These are phyloP conservation scores for Earliella scabrosa DNA, from an alignment of 1,284 basidiomycete genomes.

Conservation along the genomic window DNA sequence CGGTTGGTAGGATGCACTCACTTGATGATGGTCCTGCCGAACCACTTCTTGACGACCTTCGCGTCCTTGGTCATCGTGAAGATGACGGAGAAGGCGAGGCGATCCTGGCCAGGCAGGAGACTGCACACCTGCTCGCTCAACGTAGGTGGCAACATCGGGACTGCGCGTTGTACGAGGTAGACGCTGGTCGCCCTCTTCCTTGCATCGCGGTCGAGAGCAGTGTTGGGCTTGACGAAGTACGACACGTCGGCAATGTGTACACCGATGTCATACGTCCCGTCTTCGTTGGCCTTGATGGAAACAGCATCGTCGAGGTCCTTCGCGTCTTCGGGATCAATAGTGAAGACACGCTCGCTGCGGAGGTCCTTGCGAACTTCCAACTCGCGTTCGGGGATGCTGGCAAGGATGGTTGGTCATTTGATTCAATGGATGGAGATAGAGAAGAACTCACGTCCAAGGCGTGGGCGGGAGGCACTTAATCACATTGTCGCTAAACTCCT, in stretches of 20 bases:
- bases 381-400: constrained; percentile 90
- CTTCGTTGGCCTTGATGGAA: constrained; percentile 86
- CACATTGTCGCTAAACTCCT: constrained; percentile 93
- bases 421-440: background rate
- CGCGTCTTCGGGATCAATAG: constrained; percentile 89
- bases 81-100: constrained; percentile 87
- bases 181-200: constrained; percentile 97
- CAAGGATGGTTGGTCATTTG: constrained; percentile 12
- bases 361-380: constrained; percentile 87
- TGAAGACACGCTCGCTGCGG: constrained; percentile 86
- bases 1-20: constrained; percentile 39
- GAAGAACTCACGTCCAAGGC: constrained; percentile 82
- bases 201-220: constrained; percentile 96
- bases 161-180: constrained; percentile 93
- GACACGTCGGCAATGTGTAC: constrained; percentile 97
- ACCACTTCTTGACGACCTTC: constrained; percentile 86
- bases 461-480: constrained; percentile 94
- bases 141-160: constrained; percentile 94
- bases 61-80: constrained; percentile 90
- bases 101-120: constrained; percentile 85
- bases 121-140: constrained; percentile 94
- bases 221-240: constrained; percentile 95
- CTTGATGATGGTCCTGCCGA: constrained; percentile 92
- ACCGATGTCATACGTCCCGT: constrained; percentile 90
- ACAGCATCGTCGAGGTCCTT: constrained; percentile 96